Evolutionary conservation across 1,284 basidiomycete genomes (phyloP).

Genomic region (Tilletia caries): DNA sequence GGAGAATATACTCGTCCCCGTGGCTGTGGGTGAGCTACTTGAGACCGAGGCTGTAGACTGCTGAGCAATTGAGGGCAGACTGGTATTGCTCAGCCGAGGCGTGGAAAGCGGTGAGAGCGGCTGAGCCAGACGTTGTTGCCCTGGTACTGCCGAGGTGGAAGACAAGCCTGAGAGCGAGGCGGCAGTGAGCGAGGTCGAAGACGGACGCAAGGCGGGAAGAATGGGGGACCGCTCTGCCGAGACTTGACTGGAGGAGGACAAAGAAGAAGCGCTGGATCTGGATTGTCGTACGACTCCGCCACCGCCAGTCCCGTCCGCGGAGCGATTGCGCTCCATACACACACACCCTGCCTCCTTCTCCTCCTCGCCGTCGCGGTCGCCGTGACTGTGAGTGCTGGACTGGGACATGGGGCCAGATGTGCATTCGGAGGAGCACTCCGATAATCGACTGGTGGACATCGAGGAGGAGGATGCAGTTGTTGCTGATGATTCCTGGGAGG

Average conservation of each 20-base stretch:
- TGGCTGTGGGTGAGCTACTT: neutral
- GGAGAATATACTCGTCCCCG: neutral
- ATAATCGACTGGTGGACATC: slow-evolving; percentile 5
- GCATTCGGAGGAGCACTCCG: slow-evolving; percentile 5
- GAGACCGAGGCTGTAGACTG: neutral
- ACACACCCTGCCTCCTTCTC: neutral
- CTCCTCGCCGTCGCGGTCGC: neutral
- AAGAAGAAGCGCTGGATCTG: neutral
- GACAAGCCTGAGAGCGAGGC: neutral
- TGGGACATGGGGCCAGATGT: neutral
- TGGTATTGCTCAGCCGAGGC: slow-evolving; percentile 1
- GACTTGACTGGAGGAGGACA: neutral
- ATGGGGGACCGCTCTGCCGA: neutral
- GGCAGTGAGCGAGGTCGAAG: neutral
- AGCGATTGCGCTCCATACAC: neutral
- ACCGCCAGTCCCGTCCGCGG: neutral
- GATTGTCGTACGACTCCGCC: neutral
- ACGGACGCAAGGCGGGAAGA: neutral
- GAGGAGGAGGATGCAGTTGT: neutral
- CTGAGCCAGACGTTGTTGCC: too few species aligned
- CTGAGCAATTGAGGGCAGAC: neutral
- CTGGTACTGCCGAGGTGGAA: neutral
- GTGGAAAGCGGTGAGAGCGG: neutral
- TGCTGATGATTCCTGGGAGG: slow-evolving; percentile 1
- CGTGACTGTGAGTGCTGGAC: neutral